phyloP scores from a whole-genome alignment of 192 early-diverging fungal species.

The Backusella circina region DNA sequence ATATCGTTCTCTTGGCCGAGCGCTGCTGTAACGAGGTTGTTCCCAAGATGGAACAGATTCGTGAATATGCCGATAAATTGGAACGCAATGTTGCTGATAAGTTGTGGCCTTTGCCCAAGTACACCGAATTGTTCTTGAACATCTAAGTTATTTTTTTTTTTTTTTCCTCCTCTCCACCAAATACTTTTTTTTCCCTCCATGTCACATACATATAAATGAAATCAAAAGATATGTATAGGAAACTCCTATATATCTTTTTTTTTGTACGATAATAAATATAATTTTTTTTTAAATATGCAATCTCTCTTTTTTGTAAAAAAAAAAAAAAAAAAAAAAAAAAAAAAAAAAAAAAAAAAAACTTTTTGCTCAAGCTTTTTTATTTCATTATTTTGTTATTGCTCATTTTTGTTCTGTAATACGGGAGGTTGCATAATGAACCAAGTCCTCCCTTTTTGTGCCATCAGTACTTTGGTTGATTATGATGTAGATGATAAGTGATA shows the following conservation, averaged over 20 bases:
- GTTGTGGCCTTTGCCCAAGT: constrained; percentile 96
- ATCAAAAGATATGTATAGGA: background rate
- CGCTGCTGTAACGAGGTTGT: constrained; percentile 55
- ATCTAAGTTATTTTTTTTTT: constrained; percentile 37
- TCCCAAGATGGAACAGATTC: constrained; percentile 71
- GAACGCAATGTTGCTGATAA: constrained; percentile 84
- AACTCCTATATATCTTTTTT: background rate
- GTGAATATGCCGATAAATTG: constrained; percentile 67
- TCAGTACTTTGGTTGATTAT: background rate
- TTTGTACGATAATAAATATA: constrained; percentile 7
- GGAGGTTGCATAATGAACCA: background rate
- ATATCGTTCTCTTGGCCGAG: constrained; percentile 63
- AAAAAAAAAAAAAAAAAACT: too few species aligned
- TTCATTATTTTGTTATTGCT: background rate
- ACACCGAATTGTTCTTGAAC: constrained; percentile 87
- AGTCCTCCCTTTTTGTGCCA: background rate
- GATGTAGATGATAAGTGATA: too few species aligned
- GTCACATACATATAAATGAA: background rate
- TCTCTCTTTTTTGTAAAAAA: too few species aligned
- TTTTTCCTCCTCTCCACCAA: background rate
- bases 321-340: too few species aligned
- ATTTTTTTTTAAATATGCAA: background rate
- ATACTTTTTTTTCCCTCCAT: too few species aligned
- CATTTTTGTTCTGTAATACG: background rate
- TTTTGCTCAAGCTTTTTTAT: background rate